Evolutionary conservation across 495 filamentous ascomycete genomes (phyloP).

Genomic region (Penicillium bovifimosum): DNA sequence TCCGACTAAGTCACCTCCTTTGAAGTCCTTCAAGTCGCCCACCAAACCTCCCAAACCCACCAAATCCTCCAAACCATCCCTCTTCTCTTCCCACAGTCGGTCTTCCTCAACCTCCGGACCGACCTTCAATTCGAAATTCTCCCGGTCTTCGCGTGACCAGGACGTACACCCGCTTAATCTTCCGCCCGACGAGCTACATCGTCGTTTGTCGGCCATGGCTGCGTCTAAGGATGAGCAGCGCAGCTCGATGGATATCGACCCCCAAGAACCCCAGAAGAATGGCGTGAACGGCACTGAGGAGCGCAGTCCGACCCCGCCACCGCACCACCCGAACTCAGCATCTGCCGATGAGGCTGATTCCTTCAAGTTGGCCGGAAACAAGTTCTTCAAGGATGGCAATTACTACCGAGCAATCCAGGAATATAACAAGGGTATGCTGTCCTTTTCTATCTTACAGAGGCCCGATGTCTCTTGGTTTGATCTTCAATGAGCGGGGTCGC

Average conservation of each 20-base stretch:
- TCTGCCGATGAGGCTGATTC: slow-evolving; percentile 68
- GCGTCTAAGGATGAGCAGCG: slow-evolving; percentile 53
- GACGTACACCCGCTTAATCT: slow-evolving; percentile 81
- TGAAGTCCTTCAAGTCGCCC: slow-evolving; percentile 21
- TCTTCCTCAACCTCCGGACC: slow-evolving; percentile 26
- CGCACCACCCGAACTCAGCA: slow-evolving; percentile 59
- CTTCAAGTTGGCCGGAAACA: slow-evolving; percentile 90
- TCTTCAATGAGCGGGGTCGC: slow-evolving; percentile 2
- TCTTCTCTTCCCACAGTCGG: slow-evolving; percentile 34
- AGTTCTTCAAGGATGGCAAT: slow-evolving; percentile 88
- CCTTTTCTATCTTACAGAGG: background rate
- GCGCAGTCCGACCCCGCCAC: slow-evolving; percentile 69
- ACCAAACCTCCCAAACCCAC: slow-evolving; percentile 22
- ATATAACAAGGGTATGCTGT: slow-evolving; percentile 79
- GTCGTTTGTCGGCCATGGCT: slow-evolving; percentile 62
- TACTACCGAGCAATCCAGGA: slow-evolving; percentile 81
- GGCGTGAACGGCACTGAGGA: slow-evolving; percentile 50
- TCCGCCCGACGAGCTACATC: slow-evolving; percentile 75
- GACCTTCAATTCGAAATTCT: slow-evolving; percentile 5
- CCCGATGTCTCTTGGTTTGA: background rate
- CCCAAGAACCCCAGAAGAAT: slow-evolving; percentile 40
- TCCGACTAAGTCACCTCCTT: slow-evolving; percentile 8
- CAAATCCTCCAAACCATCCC: slow-evolving; percentile 26
- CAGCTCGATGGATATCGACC: slow-evolving; percentile 76
- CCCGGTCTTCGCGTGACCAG: slow-evolving; percentile 52